Evolutionary conservation across 805 yeast genomes (phyloP).

Genomic region (Metschnikowia cubensis): DNA sequence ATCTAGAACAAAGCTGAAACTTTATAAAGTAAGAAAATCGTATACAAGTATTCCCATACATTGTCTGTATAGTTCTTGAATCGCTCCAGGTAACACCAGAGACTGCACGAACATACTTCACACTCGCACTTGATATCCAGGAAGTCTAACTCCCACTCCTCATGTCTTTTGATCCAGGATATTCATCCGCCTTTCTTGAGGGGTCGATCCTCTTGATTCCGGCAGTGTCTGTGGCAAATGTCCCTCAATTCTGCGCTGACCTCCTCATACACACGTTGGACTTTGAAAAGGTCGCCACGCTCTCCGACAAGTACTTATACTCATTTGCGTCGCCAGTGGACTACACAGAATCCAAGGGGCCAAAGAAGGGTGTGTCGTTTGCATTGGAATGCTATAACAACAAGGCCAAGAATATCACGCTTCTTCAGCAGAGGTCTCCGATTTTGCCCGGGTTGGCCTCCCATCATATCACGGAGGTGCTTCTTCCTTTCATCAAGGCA

Average conservation of each 20-base stretch:
- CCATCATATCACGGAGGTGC: conserved; percentile 48
- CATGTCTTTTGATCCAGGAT: conserved; percentile 9
- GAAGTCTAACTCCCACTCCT: neutral
- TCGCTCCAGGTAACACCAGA: too few species aligned
- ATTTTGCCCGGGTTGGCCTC: conserved; percentile 59
- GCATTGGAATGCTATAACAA: conserved; percentile 63
- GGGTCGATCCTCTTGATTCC: conserved; percentile 62
- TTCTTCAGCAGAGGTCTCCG: conserved; percentile 85
- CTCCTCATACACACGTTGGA: conserved; percentile 62
- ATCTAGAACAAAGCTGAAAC: too few species aligned
- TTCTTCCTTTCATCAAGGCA: conserved; percentile 45
- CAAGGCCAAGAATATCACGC: conserved; percentile 37
- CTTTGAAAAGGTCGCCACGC: conserved; percentile 47
- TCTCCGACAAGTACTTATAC: conserved; percentile 61
- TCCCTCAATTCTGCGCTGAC: conserved; percentile 80
- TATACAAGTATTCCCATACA: too few species aligned
- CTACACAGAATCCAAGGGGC: conserved; percentile 17
- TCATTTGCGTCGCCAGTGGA: conserved; percentile 87
- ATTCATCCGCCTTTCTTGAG: conserved; percentile 6
- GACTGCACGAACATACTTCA: neutral
- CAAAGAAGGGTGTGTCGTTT: conserved; percentile 45
- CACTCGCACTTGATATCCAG: neutral
- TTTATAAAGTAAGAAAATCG: too few species aligned
- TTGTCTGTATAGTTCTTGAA: too few species aligned
- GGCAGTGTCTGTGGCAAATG: conserved; percentile 80